Percentiles rank a stretch among this genome's conserved stretches.
These are phyloP conservation scores for Musa troglodytarum DNA, from an alignment of 176 grass and related monocot genomes.

Conservation along the genomic window DNA sequence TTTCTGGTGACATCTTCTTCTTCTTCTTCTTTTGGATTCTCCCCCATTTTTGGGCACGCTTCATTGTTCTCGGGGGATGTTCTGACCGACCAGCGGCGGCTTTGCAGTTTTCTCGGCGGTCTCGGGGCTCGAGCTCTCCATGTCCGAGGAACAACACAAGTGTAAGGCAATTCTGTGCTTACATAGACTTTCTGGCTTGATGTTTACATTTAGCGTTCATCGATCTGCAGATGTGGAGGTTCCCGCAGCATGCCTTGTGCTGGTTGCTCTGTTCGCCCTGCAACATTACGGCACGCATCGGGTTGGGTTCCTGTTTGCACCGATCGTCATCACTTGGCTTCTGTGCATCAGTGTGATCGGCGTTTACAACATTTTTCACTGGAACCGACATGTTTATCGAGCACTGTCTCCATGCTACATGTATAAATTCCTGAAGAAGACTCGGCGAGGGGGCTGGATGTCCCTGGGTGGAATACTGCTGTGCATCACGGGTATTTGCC, in stretches of 20 bases:
- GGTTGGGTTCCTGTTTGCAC: constrained; percentile 91
- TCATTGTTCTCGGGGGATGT: background rate
- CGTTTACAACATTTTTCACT: constrained; percentile 82
- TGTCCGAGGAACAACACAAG: constrained; percentile 89
- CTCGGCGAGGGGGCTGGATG: constrained; percentile 93
- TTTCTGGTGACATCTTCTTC: constrained; percentile 46
- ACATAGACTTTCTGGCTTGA: too few relatives aligned
- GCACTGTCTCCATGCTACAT: constrained; percentile 92
- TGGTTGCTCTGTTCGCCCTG: constrained; percentile 70
- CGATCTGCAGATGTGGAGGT: constrained; percentile 83
- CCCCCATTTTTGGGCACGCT: background rate
- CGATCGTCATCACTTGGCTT: constrained; percentile 84
- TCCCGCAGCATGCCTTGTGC: constrained; percentile 71
- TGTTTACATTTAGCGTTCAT: constrained; percentile 10
- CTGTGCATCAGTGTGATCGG: constrained; percentile 88
- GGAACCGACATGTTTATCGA: constrained; percentile 82
- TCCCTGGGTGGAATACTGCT: constrained; percentile 84
- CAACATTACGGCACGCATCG: constrained; percentile 98
- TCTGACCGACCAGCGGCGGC: constrained; percentile 11
- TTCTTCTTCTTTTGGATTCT: background rate
- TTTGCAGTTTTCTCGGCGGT: constrained; percentile 95
- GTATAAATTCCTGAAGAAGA: constrained; percentile 96
- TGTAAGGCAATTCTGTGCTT: constrained; percentile 48
- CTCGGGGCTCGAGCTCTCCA: constrained; percentile 87
- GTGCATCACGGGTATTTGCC: constrained; percentile 59